Percentiles rank a stretch among this genome's conserved stretches.
Conservation (phyloP, 352 stramenopile species). For the Peronospora tabacina region DNA sequence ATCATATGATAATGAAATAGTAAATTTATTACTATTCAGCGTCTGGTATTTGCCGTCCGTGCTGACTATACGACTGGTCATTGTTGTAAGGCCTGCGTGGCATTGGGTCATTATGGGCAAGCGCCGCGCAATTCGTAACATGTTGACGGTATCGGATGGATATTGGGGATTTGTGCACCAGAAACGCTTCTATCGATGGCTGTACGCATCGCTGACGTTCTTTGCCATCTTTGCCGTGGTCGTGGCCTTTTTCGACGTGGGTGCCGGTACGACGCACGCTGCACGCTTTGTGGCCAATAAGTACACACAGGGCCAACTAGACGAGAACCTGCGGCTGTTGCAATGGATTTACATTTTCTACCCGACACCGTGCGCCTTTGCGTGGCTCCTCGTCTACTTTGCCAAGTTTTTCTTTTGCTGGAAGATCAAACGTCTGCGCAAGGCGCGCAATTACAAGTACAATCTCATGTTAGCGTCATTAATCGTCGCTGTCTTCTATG, state of each 20-base stretch:
- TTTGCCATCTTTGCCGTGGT: conserved; percentile 75
- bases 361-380: conserved; percentile 52
- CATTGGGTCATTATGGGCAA: conserved; percentile 44
- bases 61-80: conserved; percentile 6
- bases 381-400: conserved; percentile 76
- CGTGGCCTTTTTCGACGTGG: conserved; percentile 64
- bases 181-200: conserved; percentile 62
- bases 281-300: conserved; percentile 41
- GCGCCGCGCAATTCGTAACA: conserved; percentile 49
- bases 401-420: conserved; percentile 72
- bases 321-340: conserved; percentile 67
- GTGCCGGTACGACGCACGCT: conserved; percentile 43
- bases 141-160: conserved; percentile 64
- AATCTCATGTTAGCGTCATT: conserved; percentile 66
- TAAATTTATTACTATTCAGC: no score
- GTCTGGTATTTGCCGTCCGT: no score
- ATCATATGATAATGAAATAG: no score
- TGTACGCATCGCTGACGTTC: conserved; percentile 65
- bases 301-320: conserved; percentile 46
- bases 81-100: not conserved
- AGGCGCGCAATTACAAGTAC: conserved; percentile 77
- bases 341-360: conserved; percentile 73
- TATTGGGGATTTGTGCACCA: conserved; percentile 76
- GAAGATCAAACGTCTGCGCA: conserved; percentile 68
- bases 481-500: conserved; percentile 45